phyloP scores from a whole-genome alignment of 2,329 filamentous ascomycete genomes.

The Periconia sp. region DNA sequence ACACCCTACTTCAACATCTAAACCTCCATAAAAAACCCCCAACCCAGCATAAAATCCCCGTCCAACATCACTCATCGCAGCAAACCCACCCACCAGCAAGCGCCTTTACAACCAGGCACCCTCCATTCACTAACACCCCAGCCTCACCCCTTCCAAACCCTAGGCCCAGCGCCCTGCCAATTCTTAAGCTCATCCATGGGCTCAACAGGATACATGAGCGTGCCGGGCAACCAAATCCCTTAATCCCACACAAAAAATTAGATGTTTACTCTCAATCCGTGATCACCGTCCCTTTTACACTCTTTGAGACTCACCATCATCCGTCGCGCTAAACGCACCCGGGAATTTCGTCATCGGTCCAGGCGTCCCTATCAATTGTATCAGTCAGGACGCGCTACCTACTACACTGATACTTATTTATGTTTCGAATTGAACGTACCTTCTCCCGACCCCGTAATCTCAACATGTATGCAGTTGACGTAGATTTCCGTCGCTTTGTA shows the following conservation, averaged over 20 bases:
- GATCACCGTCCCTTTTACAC: too few species aligned
- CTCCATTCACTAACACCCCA: too few species aligned
- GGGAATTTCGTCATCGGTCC: constrained; percentile 9
- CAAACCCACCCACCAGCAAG: too few species aligned
- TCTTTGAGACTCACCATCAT: constrained; percentile 3
- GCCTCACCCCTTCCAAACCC: constrained; percentile 2
- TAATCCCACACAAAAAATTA: background rate
- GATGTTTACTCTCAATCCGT: too few species aligned
- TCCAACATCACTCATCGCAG: too few species aligned
- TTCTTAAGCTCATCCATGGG: constrained; percentile 8
- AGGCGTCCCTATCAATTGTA: constrained; percentile 4
- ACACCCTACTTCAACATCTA: too few species aligned
- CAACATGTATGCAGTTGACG: constrained; percentile 5
- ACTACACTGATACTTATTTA: too few species aligned
- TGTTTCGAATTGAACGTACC: background rate
- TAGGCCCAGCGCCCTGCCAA: constrained; percentile 11
- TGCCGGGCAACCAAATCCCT: constrained; percentile 6
- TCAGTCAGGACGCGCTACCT: too few species aligned
- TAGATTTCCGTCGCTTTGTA: constrained; percentile 8
- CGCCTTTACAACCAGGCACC: too few species aligned
- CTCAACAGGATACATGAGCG: background rate
- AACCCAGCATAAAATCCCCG: too few species aligned
- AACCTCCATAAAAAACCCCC: too few species aligned
- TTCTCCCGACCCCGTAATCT: constrained; percentile 3
- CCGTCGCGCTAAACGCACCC: constrained; percentile 6